Conservation (phyloP, 257 asterid genomes). For the Rhazya stricta region DNA sequence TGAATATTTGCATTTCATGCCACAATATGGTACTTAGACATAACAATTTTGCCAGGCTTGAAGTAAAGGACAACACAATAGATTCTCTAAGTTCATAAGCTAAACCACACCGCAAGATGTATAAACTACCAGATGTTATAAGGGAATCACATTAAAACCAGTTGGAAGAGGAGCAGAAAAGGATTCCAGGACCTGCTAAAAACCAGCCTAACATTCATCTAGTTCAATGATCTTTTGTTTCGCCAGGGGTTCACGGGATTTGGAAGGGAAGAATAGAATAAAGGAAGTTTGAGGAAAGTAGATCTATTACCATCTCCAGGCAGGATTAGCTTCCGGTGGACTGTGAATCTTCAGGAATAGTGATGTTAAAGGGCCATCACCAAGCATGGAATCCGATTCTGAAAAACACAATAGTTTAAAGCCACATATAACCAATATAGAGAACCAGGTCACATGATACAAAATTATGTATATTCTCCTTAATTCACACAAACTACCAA, state of each 20-base stretch:
- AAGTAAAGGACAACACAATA: neutral
- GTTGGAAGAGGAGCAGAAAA: neutral
- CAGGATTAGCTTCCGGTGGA: conserved; percentile 74
- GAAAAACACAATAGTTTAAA: conserved; percentile 15
- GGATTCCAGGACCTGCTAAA: neutral
- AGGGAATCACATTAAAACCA: neutral
- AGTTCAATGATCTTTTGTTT: neutral
- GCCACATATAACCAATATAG: neutral
- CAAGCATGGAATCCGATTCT: conserved; percentile 38
- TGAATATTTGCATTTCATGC: neutral
- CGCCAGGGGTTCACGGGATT: neutral
- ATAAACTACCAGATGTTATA: neutral
- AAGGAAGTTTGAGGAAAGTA: neutral
- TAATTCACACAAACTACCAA: neutral
- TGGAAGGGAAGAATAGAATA: neutral
- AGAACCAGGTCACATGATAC: neutral
- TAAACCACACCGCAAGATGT: neutral
- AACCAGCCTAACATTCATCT: neutral
- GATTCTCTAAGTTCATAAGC: neutral
- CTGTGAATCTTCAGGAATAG: conserved; percentile 51
- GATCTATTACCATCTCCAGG: conserved; percentile 76
- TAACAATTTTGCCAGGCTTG: neutral
- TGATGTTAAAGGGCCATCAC: conserved; percentile 32
- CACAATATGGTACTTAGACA: neutral
- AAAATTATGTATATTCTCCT: neutral